Conservation (phyloP, 2,329 filamentous ascomycete genomes). For the Neofusicoccum cordaticola region DNA sequence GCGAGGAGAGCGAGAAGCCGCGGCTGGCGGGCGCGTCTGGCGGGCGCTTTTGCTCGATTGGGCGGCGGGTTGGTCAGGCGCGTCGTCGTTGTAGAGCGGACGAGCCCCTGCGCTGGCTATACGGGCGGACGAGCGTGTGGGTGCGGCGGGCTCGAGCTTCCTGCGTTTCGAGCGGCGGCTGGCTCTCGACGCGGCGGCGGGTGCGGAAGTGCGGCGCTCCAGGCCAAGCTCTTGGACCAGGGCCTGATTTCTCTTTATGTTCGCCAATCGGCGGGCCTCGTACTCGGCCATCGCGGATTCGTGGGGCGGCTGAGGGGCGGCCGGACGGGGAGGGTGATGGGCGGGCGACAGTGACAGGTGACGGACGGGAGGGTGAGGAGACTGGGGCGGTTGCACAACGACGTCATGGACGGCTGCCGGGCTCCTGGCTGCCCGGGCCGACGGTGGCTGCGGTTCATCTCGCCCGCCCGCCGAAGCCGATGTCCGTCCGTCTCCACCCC, state of each 20-base stretch:
- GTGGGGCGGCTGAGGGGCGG: background rate
- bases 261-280: conserved; percentile 46
- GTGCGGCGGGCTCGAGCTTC: conserved; percentile 32
- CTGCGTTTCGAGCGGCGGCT: conserved; percentile 38
- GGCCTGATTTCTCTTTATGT: conserved; percentile 51
- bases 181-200: conserved; percentile 17
- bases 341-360: background rate
- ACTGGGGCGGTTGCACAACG: background rate
- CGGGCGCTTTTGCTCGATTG: background rate
- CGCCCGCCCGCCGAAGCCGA: background rate
- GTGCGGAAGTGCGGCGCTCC: conserved; percentile 23
- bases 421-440: background rate
- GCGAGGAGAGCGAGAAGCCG: background rate
- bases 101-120: conserved; percentile 41
- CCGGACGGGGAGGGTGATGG: background rate
- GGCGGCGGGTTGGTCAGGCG: background rate
- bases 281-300: conserved; percentile 39
- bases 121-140: conserved; percentile 48
- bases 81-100: conserved; percentile 41
- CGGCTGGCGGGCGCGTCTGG: background rate
- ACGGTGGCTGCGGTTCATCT: background rate
- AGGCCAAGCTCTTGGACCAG: conserved; percentile 50
- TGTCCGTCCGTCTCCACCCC: too few relatives aligned
- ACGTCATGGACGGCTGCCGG: background rate
- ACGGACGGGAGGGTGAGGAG: background rate